Evolutionary conservation across 352 stramenopile species (phyloP), one percentile per base, ranked within the genome.

Genomic region (Globisporangium sylvaticum): DNA sequence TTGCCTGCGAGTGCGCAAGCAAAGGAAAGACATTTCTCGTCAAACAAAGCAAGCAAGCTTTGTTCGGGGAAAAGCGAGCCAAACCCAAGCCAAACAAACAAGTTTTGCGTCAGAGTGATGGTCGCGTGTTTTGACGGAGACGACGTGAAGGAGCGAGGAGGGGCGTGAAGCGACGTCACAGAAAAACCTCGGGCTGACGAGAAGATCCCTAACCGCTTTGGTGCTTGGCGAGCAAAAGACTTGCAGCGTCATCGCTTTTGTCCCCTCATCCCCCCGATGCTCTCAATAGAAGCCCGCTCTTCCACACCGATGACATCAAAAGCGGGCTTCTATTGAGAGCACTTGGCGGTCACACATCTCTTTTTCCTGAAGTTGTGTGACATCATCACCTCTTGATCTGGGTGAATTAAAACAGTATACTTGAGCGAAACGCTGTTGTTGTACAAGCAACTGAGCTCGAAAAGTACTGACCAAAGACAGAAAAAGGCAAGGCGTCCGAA

Each of bases 351-450:
- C 52, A 24, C n/a, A 34, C 10, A 18, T 5, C 6, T n/a, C 27
- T 7, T 46, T 59, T 59, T 34, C 14, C 27, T 42, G 18, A 25
- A 29, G 2, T 22, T 52, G 29, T 48, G 76, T 80, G 75, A 82
- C 71, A 77, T 80, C 73, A 78, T 71, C n/a, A n/a, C n/a, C n/a
- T n/a, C n/a, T n/a, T n/a, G 12, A 42, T 42, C 4, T 15, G 15
- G 10, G 12, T 15, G 4, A 42, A 14, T 14, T 42, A 42, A 42
- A 42, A 4, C 10, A 42, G 8, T 42, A 15, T 15, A 3, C 12
- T 42, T 15, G 1, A 2, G 4, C 15, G 34, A 42, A 42, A 42
- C 34, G 10, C 12, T 42, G 1, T 42, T 32, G 29, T 42, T 42
- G 7, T 42, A 15, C 1, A 4, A 4, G 34, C 12, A 42, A 32